Base-by-base conservation (phyloP, 177 flowering plant genomes). In the Vitis hybrid region DNA sequence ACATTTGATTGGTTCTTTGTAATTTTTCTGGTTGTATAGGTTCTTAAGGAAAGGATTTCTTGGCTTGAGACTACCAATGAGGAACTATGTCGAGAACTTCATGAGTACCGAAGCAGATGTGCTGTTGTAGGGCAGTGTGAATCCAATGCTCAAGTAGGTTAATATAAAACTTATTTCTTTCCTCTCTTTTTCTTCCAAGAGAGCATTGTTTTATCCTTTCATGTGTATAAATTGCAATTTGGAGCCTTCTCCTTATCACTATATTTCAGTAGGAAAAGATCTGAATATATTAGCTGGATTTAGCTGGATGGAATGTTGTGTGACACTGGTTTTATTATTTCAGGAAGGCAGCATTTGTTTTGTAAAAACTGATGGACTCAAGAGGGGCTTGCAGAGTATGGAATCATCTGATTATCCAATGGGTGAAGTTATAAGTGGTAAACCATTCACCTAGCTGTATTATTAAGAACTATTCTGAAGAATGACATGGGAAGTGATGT, bases 31-130 rank as follows among this genome's bases (percentile, higher is more conserved):
- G 10, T 62, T 61, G 9, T 79, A 65, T 69, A 95, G 98, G 90
- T 82, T 76, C 90, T 95, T 64, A 95, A 89, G 77, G 93, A 93
- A 73, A 89, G 90, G 78, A 87, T 95, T 81, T 77, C 94, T 75
- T 90, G 94, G 96, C 98, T 95, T 75, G 98, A 95, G 83, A 86
- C 93, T 69, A 81, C 90, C 52, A 95, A 95, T 79, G 89, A 87
- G 79, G 90, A 89, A 76, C 93, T 95, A 29, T 87, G 85, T 64
- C 89, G 87, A 62, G 93, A 93, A 79, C 94, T 95, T 70, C 92
- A 83, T 77, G 88, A 82, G 60, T 82, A 77, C 72, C 93, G 89
- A 60, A 89, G 83, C 75, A 86, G 88, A 85, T 77, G 84, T 62
- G 3, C 76, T 62, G 70, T 29, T 26, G 65, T 74, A 48, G 91